These are phyloP conservation scores for Theobroma grandiflorum DNA, from an alignment of 441 rosid species.

Conservation along the genomic window DNA sequence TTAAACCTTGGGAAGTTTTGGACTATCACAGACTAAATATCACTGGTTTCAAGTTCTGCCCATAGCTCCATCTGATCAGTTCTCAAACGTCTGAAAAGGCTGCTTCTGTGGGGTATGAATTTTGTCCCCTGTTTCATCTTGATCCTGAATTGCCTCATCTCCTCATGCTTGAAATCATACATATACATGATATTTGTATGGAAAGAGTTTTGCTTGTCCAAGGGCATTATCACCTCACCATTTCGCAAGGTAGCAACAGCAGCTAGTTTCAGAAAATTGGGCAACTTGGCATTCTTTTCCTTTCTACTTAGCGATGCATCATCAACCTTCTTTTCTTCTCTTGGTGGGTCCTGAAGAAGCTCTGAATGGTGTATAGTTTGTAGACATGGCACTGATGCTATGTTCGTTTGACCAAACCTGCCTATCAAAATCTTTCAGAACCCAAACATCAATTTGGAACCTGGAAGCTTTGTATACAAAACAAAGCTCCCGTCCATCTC, in stretches of 20 bases:
- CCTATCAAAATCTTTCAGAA: slow-evolving; percentile 16
- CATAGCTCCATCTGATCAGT: not conserved
- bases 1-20: too few relatives aligned
- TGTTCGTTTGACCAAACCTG: slow-evolving; percentile 29
- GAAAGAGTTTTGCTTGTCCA: not conserved
- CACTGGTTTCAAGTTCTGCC: not conserved
- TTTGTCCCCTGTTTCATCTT: not conserved
- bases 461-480: not conserved
- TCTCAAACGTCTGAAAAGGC: not conserved
- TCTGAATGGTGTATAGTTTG: not conserved
- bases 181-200: not conserved
- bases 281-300: not conserved
- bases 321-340: too few relatives aligned
- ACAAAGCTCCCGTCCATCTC: slow-evolving; percentile 25
- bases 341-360: not conserved
- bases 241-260: not conserved
- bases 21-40: too few relatives aligned
- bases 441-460: slow-evolving; percentile 25
- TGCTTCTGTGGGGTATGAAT: slow-evolving; percentile 8
- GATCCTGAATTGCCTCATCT: slow-evolving; percentile 6
- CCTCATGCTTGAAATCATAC: not conserved
- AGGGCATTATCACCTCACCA: slow-evolving; percentile 16
- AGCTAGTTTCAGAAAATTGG: not conserved
- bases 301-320: too few relatives aligned
- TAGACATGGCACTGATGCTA: slow-evolving; percentile 16